Conservation (phyloP, 1,139 yeast species). For the Debaryomyces psychrophilus region DNA sequence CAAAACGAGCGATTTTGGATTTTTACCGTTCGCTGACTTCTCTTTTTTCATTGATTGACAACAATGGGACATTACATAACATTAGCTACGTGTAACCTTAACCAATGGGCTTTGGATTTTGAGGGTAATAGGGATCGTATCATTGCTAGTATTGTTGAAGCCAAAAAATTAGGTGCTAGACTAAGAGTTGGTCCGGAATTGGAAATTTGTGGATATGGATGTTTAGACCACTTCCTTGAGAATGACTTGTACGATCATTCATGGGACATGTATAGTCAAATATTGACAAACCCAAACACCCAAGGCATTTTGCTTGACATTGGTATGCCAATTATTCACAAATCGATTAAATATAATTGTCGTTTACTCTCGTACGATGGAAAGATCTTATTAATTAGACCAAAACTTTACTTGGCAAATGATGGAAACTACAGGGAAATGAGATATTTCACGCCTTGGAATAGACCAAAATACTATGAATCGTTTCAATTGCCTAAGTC, state of each 20-base stretch:
- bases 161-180: conserved; percentile 74
- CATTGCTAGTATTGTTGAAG: conserved; percentile 72
- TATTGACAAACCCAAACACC: conserved; percentile 65
- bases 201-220: conserved; percentile 93
- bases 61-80: conserved; percentile 60
- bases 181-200: conserved; percentile 96
- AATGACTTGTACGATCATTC: conserved; percentile 86
- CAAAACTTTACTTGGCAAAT: conserved; percentile 89
- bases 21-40: conserved; percentile 2
- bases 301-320: conserved; percentile 81
- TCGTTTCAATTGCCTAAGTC: conserved; percentile 68
- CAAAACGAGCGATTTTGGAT: background rate
- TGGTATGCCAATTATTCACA: conserved; percentile 92
- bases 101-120: conserved; percentile 98
- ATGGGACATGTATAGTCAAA: conserved; percentile 91
- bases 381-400: conserved; percentile 80
- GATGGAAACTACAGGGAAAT: conserved; percentile 98
- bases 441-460: conserved; percentile 97
- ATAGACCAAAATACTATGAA: conserved; percentile 74
- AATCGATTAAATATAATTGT: conserved; percentile 88
- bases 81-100: conserved; percentile 69
- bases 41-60: background rate
- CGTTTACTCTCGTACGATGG: conserved; percentile 82
- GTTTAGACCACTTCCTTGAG: conserved; percentile 93
- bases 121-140: conserved; percentile 96